Percentiles rank a stretch among this genome's conserved stretches.
phyloP scores from a whole-genome alignment of 371 early-diverging fungal genomes.

The Saksenaea vasiformis region DNA sequence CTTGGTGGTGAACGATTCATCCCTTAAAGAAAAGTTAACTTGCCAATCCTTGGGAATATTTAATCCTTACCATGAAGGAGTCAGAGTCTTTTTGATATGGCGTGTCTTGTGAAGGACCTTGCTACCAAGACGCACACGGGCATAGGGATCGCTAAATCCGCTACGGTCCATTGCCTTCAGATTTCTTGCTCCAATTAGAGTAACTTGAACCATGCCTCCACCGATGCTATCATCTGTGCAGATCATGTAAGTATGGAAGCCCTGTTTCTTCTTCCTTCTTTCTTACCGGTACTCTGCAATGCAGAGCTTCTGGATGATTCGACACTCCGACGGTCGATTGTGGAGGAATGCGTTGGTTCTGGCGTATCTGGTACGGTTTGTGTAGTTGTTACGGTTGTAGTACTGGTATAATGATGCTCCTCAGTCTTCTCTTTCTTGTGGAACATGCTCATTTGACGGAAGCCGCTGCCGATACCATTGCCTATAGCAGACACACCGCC shows the following conservation, averaged over 20 bases:
- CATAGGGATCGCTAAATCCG: conserved; percentile 66
- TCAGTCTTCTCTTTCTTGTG: conserved; percentile 26
- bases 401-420: conserved; percentile 6
- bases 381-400: neutral
- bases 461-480: conserved; percentile 28
- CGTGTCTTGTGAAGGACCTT: conserved; percentile 76
- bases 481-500: conserved; percentile 11
- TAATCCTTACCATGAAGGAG: conserved; percentile 61
- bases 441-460: conserved; percentile 37
- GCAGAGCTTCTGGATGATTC: neutral
- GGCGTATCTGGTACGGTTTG: neutral
- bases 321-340: neutral
- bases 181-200: conserved; percentile 56
- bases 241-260: neutral
- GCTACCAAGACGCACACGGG: conserved; percentile 56
- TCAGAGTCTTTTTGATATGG: conserved; percentile 74
- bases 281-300: conserved; percentile 9
- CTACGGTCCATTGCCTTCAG: conserved; percentile 63
- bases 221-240: conserved; percentile 13
- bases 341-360: neutral
- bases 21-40: conserved; percentile 15
- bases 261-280: neutral
- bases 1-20: conserved; percentile 35
- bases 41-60: neutral
- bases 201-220: conserved; percentile 43